Evolutionary conservation across 345 rosid genomes (phyloP).

Genomic region (Citropsis articulata): DNA sequence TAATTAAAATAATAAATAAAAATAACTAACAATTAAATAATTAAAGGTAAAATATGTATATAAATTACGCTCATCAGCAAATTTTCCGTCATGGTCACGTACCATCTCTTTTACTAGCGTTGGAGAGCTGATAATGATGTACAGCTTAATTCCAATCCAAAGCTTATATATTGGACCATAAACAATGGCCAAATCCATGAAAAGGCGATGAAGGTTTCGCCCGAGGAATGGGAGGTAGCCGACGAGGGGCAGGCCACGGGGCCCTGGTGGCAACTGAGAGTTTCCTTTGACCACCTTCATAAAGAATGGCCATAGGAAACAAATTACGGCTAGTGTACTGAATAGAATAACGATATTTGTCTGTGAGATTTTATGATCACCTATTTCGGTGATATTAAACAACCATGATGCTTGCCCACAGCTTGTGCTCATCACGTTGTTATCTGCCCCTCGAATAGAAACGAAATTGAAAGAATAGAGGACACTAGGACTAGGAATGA

Average conservation of each 20-base stretch:
- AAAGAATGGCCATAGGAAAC: background rate
- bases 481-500: too few species aligned
- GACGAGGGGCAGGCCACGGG: constrained; percentile 15
- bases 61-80: too few species aligned
- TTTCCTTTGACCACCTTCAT: too few species aligned
- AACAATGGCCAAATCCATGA: constrained; percentile 21
- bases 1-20: too few species aligned
- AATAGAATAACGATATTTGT: background rate
- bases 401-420: too few species aligned
- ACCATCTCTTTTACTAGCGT: constrained; percentile 31
- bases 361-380: background rate
- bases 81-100: constrained; percentile 29
- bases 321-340: background rate
- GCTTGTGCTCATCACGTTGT: too few species aligned
- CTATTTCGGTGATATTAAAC: too few species aligned
- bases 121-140: constrained; percentile 16
- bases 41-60: too few species aligned
- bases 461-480: too few species aligned
- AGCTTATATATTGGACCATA: constrained; percentile 40
- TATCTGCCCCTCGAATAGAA: too few species aligned
- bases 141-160: constrained; percentile 27
- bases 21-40: too few species aligned
- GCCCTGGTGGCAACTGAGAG: constrained; percentile 16
- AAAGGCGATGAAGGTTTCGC: constrained; percentile 22
- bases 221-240: constrained; percentile 30